Evolutionary conservation across 495 filamentous ascomycete species (phyloP), one percentile per base, ranked within the genome.

Genomic region (Aspergillus hancockii): DNA sequence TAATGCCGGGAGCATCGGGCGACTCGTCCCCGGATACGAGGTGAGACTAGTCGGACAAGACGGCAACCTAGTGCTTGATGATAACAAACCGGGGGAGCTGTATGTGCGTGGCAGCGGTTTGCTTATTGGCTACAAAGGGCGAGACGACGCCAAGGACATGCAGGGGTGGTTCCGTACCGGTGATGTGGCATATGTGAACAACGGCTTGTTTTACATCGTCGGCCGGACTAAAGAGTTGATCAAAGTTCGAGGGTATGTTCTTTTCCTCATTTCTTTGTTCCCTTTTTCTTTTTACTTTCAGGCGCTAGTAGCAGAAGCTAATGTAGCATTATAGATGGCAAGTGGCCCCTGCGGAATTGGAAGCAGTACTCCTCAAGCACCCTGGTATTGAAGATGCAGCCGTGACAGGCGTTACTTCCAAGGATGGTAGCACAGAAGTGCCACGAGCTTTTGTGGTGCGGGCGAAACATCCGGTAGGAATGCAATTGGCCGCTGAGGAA

Each of bases 271-370:
- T 51, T 32, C 61, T 30, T 51, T 21, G 16, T 54, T 55, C 45
- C 38, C 28, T 54, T 52, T 36, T 55, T 38, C 30, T 45, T 54
- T 50, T 12, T 25, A 40, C 53, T 53, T 55, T 62, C 8, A 7
- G 9, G 38, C 14, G 16, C 14, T 41, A 41, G 38, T 16, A 14
- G 8, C 8, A 22, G 16, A 51, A 22, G 28, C 34, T 47, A 47
- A 47, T 8, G 43, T 14, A 16, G 52, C 41, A 28, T 34, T 7
- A 14, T 40, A 78, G 75, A 57, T 78, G 75, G 64, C 93, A 96
- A 74, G 90, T 97, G 4, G 89, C 91, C 2, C 92, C 92, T 0
- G 90, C 92, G 0, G 92, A 97, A 75, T 73, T 97, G 1, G 93
- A 97, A 67, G 85, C 82, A 0, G 70, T 93, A 1, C 79, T 97